A percentile compares a stretch with the other conserved stretches of the same genome.
These are phyloP conservation scores for Hypsizygus ulmarius DNA, from an alignment of 1,284 basidiomycete species.

Conservation along the genomic window DNA sequence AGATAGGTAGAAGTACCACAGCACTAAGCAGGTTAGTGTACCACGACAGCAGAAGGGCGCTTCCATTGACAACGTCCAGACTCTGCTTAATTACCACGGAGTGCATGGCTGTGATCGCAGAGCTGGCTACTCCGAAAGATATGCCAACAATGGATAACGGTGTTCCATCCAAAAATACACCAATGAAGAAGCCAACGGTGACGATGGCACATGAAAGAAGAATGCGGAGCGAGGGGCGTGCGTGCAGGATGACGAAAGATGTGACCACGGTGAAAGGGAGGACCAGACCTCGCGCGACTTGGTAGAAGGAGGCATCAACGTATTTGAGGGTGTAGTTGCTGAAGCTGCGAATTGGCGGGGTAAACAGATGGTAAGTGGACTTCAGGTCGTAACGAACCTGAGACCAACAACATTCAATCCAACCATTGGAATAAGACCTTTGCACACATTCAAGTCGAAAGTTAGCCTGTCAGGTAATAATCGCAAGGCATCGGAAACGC, in stretches of 20 bases:
- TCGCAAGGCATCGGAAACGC: slow-evolving; percentile 58
- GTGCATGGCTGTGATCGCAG: slow-evolving; percentile 75
- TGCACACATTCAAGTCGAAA: slow-evolving; percentile 60
- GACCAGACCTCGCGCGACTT: slow-evolving; percentile 83
- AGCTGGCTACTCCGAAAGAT: slow-evolving; percentile 73
- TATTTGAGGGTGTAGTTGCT: slow-evolving; percentile 91
- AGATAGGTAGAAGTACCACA: slow-evolving; percentile 59
- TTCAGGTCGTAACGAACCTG: slow-evolving; percentile 46
- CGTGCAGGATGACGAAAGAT: slow-evolving; percentile 68
- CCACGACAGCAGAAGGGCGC: slow-evolving; percentile 78
- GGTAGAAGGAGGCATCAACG: slow-evolving; percentile 91
- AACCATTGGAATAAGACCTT: slow-evolving; percentile 72
- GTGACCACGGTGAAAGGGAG: slow-evolving; percentile 84
- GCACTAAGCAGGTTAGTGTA: slow-evolving; percentile 80
- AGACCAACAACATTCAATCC: slow-evolving; percentile 75
- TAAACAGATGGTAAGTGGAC: not conserved
- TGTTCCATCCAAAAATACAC: slow-evolving; percentile 76
- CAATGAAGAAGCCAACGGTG: slow-evolving; percentile 81
- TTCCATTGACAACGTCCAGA: slow-evolving; percentile 72
- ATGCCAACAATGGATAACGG: slow-evolving; percentile 62
- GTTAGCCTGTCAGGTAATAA: slow-evolving; percentile 60
- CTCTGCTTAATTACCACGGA: slow-evolving; percentile 86
- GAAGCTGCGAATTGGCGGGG: slow-evolving; percentile 48
- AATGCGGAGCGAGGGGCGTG: slow-evolving; percentile 71
- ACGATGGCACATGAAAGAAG: slow-evolving; percentile 72